These are phyloP conservation scores for Saccharomycopsis synnaedendra DNA, from an alignment of 805 yeast genomes.

Conservation along the genomic window DNA sequence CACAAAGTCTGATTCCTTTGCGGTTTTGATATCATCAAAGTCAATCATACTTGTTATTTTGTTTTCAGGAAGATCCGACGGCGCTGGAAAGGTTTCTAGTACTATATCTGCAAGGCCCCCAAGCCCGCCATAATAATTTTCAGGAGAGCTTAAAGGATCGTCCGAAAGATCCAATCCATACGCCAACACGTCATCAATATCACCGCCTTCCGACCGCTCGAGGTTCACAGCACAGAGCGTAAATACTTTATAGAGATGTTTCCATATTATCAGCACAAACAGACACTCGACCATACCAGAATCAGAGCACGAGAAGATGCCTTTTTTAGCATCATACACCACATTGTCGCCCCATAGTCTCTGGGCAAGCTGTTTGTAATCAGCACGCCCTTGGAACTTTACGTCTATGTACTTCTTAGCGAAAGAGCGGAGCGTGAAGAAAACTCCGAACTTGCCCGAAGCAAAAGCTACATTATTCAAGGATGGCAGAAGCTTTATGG, in stretches of 20 bases:
- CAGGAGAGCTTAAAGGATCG: no score
- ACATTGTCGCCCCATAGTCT: constrained; percentile 68
- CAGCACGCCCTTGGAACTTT: constrained; percentile 15
- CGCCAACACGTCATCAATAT: no score
- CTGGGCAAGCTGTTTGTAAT: constrained; percentile 31
- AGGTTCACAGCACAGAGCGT: no score
- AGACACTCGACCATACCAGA: no score
- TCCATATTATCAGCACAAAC: no score
- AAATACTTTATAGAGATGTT: no score
- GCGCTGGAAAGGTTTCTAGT: constrained; percentile 24
- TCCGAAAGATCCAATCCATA: no score
- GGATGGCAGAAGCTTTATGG: constrained; percentile 42
- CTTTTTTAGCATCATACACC: constrained; percentile 32
- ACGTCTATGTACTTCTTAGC: constrained; percentile 35
- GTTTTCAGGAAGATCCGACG: constrained; percentile 24
- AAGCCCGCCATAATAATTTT: no score
- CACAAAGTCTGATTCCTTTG: no score
- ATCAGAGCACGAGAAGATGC: constrained; percentile 18
- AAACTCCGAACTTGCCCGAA: constrained; percentile 48
- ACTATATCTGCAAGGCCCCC: constrained; percentile 41
- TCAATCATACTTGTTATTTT: constrained; percentile 16
- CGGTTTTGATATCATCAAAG: no score
- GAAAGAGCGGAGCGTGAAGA: constrained; percentile 61
- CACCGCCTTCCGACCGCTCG: no score
- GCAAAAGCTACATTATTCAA: constrained; percentile 63